Evolutionary conservation across 2,329 filamentous ascomycete genomes (phyloP).

Genomic region (Cladosporium halotolerans): DNA sequence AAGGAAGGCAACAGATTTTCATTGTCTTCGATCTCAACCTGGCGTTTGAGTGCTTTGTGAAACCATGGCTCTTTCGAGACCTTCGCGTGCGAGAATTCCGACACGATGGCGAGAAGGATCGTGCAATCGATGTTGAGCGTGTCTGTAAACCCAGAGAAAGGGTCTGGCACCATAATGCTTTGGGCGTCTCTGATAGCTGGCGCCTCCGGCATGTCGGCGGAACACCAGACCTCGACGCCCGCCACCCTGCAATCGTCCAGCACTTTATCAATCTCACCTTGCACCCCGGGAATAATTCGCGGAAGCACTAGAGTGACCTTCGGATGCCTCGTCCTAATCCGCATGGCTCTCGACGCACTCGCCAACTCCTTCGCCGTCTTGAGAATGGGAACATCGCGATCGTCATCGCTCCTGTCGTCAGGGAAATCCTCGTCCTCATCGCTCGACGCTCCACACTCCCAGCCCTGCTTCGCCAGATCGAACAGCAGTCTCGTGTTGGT

Average conservation of each 20-base stretch:
- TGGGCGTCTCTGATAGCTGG: constrained; percentile 23
- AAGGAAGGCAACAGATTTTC: constrained; percentile 55
- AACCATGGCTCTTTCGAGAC: constrained; percentile 45
- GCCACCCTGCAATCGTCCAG: constrained; percentile 50
- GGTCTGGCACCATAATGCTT: constrained; percentile 33
- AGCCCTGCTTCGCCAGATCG: constrained; percentile 63
- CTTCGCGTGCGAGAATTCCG: constrained; percentile 61
- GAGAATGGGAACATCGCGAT: constrained; percentile 51
- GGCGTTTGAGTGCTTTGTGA: constrained; percentile 55
- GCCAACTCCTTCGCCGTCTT: constrained; percentile 54
- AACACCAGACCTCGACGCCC: constrained; percentile 35
- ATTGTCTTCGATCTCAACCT: constrained; percentile 58
- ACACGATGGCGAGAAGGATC: constrained; percentile 64
- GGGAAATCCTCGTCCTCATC: constrained; percentile 36
- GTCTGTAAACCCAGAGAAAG: constrained; percentile 32
- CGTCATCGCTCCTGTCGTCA: constrained; percentile 43
- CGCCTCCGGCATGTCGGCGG: constrained; percentile 21
- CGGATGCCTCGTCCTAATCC: constrained; percentile 55
- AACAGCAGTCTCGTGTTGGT: constrained; percentile 59
- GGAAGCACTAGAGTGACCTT: constrained; percentile 56
- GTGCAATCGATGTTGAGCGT: constrained; percentile 60
- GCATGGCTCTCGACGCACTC: constrained; percentile 50
- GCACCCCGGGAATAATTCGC: constrained; percentile 47
- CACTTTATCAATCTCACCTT: constrained; percentile 51
- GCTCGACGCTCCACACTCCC: constrained; percentile 46